Conservation (phyloP, 2,329 filamentous ascomycete species). For the Colletotrichum higginsianum region DNA sequence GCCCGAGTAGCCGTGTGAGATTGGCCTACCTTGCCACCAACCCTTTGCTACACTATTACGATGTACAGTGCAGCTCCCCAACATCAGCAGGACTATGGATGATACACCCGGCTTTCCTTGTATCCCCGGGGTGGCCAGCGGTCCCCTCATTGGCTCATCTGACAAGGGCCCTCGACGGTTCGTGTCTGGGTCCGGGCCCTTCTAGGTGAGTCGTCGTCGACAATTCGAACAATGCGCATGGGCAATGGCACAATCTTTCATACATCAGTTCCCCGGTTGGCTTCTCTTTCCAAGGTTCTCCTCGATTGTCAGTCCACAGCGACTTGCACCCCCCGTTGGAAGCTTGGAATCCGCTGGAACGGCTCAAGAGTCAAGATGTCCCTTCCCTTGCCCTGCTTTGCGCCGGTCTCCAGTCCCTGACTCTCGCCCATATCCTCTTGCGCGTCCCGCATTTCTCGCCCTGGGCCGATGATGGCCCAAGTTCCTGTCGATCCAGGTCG, state of each 20-base stretch:
- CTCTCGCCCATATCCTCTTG: slow-evolving; percentile 29
- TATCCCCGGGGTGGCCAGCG: slow-evolving; percentile 32
- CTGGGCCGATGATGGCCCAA: slow-evolving; percentile 29
- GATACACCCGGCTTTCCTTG: background rate
- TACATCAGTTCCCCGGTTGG: slow-evolving; percentile 9
- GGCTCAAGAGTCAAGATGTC: slow-evolving; percentile 9
- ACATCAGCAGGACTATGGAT: slow-evolving; percentile 9
- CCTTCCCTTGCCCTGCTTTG: slow-evolving; percentile 4
- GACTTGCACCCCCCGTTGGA: slow-evolving; percentile 25
- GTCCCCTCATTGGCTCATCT: slow-evolving; percentile 14
- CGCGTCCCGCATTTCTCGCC: slow-evolving; percentile 28
- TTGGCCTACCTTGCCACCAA: background rate
- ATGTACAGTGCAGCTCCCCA: slow-evolving; percentile 5
- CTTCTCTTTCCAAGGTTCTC: background rate
- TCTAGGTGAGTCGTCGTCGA: background rate
- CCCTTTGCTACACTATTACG: background rate
- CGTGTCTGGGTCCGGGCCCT: slow-evolving; percentile 2
- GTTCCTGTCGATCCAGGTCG: slow-evolving; percentile 40
- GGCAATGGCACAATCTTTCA: slow-evolving; percentile 10
- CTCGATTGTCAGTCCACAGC: slow-evolving; percentile 10
- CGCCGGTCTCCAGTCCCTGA: slow-evolving; percentile 28
- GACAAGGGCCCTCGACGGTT: slow-evolving; percentile 7
- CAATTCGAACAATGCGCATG: slow-evolving; percentile 3
- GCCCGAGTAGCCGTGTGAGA: too few species aligned
- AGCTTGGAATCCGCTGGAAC: slow-evolving; percentile 31